Percentiles rank a stretch among this genome's conserved stretches.
Evolutionary conservation across 1,284 basidiomycete genomes (phyloP).

Genomic region (Ustilago trichophora): DNA sequence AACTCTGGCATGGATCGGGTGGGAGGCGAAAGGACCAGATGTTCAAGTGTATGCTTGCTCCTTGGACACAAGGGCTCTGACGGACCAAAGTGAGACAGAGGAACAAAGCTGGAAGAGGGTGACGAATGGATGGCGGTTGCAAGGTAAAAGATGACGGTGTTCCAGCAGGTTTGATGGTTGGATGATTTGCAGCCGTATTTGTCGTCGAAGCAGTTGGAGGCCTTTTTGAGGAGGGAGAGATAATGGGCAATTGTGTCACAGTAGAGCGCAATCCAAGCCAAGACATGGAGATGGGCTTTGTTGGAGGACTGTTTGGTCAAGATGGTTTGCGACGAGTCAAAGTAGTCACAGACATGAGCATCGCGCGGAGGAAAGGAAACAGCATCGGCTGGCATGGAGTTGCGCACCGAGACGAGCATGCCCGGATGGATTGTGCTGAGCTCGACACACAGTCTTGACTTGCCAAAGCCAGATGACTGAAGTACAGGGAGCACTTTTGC

Average conservation of each 20-base stretch:
- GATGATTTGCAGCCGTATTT: not conserved
- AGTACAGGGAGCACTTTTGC: not conserved
- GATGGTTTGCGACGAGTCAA: not conserved
- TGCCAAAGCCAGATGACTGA: constrained; percentile 1
- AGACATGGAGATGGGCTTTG: not conserved
- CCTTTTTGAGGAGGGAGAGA: not conserved
- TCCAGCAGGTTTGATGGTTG: not conserved
- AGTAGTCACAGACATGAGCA: not conserved
- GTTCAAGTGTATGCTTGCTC: too few relatives aligned
- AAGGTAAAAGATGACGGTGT: not conserved
- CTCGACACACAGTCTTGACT: not conserved
- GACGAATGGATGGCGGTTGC: not conserved
- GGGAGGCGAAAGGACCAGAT: not conserved
- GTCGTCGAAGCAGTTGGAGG: not conserved
- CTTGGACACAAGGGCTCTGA: not conserved
- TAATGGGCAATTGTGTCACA: not conserved
- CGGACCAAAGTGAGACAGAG: not conserved
- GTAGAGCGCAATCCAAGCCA: not conserved
- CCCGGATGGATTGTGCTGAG: not conserved
- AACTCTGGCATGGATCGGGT: not conserved
- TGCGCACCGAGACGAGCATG: constrained; percentile 1
- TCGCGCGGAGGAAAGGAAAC: not conserved
- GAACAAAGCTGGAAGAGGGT: not conserved
- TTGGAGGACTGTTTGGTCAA: too few relatives aligned
- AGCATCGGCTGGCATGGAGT: not conserved